Base-by-base conservation (phyloP, 352 stramenopile genomes). In the Phytophthora palmivora region DNA sequence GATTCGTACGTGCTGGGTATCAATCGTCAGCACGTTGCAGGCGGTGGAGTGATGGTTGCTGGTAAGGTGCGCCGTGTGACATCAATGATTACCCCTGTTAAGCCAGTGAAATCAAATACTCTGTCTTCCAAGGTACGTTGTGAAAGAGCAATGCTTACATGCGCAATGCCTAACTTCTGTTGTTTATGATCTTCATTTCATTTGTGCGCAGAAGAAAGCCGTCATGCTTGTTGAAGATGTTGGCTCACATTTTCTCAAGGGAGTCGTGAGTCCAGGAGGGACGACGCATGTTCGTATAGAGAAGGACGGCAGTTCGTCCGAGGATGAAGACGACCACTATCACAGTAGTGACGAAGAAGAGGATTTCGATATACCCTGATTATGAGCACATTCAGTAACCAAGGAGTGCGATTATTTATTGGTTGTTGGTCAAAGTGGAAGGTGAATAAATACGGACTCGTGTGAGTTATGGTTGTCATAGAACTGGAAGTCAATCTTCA, bases 1-100 rank as follows among this genome's bases (percentile, higher is more conserved):
- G 84, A 93, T 53, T 91, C 84, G 41, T 93, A 93, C 36, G 80
- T 93, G 18, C 61, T 87, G 26, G 75, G 67, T 0, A 70, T 93
- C 43, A 91, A 90, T 64, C 76, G 80, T 5, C 69, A 63, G 16
- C 82, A 87, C 42, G 57, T 79, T 6, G 68, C 68, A n/a, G 66
- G 60, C 14, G 69, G 69, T 39, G 63, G 68, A 18, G 59, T 66
- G n/a, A 78, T 78, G 54, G 46, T 64, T 55, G 60, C 61, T 58
- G 69, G 55, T 12, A 82, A 69, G 53, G 69, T 77, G 36, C 68
- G 68, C 16, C 68, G 69, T 4, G 32, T 73, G 15, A 66, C 69
- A 24, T 26, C 69, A 15, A 59, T 58, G 32, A 19, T 21, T 36
- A 66, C 56, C 6, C 56, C 62, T 5, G 34, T 54, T 7, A 58